Evolutionary conservation across 2,329 filamentous ascomycete species (phyloP).

Genomic region (Dactylellina drechsleri): DNA sequence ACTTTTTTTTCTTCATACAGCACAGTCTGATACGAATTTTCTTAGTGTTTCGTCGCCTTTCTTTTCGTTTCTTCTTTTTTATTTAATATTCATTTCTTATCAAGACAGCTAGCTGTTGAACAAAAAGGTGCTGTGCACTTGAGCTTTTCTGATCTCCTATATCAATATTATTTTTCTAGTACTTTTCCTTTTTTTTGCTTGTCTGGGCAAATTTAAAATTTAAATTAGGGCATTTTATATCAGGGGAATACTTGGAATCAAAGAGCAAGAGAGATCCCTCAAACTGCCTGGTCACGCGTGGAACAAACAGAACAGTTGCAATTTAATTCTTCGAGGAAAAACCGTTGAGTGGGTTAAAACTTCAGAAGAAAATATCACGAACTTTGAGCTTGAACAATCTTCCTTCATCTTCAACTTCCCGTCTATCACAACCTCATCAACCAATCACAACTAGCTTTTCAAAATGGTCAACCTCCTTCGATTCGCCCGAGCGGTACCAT

Average conservation of each 20-base stretch:
- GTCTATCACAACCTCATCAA: slow-evolving; percentile 6
- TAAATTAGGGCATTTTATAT: slow-evolving; percentile 36
- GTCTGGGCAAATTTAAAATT: slow-evolving; percentile 36
- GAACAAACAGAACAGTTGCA: slow-evolving; percentile 12
- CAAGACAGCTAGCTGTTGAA: slow-evolving; percentile 51
- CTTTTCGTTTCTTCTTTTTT: slow-evolving; percentile 36
- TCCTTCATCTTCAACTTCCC: slow-evolving; percentile 8
- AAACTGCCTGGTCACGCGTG: slow-evolving; percentile 15
- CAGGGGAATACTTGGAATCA: slow-evolving; percentile 35
- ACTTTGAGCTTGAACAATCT: slow-evolving; percentile 31
- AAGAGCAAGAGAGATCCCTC: slow-evolving; percentile 17
- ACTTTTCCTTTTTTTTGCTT: slow-evolving; percentile 14
- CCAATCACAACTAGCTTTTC: slow-evolving; percentile 13
- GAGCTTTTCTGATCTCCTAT: slow-evolving; percentile 19
- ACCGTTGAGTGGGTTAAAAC: slow-evolving; percentile 14
- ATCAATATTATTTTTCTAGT: slow-evolving; percentile 5
- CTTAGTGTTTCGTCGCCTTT: slow-evolving; percentile 31
- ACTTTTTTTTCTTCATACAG: slow-evolving; percentile 40
- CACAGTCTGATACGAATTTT: slow-evolving; percentile 54
- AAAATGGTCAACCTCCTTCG: slow-evolving; percentile 47
- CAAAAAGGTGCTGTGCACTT: slow-evolving; percentile 43
- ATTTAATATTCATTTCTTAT: slow-evolving; percentile 42
- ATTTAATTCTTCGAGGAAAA: slow-evolving; percentile 33
- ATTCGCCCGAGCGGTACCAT: slow-evolving; percentile 53
- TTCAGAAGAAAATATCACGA: slow-evolving; percentile 10